Conservation (phyloP, 371 early-diverging fungal genomes). For the Mortierella sp. region DNA sequence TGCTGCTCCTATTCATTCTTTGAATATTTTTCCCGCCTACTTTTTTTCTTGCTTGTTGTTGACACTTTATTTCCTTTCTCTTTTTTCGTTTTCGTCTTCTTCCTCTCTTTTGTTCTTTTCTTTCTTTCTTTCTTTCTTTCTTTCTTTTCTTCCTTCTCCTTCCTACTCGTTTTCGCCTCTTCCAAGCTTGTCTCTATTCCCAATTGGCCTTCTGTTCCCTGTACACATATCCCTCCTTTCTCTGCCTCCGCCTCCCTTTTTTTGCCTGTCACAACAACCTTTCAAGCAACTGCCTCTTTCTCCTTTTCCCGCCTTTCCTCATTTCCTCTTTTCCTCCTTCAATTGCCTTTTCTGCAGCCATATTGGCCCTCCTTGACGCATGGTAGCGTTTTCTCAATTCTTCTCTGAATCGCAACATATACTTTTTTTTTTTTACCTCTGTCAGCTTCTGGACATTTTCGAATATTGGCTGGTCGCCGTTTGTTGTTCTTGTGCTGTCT, state of each 20-base stretch:
- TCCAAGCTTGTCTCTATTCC: neutral
- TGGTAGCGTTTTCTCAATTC: constrained; percentile 7
- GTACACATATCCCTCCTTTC: neutral
- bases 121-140: neutral
- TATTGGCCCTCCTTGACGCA: neutral
- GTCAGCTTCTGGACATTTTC: neutral
- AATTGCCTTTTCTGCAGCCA: neutral
- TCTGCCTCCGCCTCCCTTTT: constrained; percentile 3
- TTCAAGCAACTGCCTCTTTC: neutral
- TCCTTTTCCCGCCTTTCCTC: constrained; percentile 1
- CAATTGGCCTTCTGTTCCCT: neutral
- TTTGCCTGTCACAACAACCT: neutral
- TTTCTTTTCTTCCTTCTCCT: neutral
- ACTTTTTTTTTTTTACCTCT: neutral
- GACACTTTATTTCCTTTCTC: neutral
- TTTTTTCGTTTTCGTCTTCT: neutral
- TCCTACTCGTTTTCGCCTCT: neutral
- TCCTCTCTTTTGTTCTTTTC: neutral
- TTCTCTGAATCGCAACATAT: neutral
- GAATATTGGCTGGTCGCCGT: neutral
- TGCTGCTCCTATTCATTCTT: neutral
- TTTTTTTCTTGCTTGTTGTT: neutral
- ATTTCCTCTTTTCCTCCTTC: neutral
- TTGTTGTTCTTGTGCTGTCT: neutral
- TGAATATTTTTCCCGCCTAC: neutral